These are phyloP conservation scores for Aureobasidium melanogenum DNA, from an alignment of 2,329 filamentous ascomycete genomes.

Conservation along the genomic window DNA sequence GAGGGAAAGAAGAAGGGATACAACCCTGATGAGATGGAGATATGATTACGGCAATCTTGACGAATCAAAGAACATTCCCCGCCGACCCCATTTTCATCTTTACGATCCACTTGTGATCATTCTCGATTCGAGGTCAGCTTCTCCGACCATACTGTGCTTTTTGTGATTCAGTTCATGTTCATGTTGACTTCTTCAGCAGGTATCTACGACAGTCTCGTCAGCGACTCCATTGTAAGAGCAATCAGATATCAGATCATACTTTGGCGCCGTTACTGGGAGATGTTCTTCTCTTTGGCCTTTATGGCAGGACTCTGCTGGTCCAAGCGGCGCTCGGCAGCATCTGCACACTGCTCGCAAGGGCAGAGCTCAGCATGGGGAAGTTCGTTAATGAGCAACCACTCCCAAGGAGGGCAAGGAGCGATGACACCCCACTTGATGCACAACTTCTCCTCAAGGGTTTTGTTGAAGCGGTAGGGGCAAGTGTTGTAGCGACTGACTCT, in stretches of 20 bases:
- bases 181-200: neutral
- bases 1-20: constrained; percentile 35
- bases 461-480: neutral
- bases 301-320: neutral
- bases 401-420: neutral
- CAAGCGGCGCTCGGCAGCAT: neutral
- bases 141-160: neutral
- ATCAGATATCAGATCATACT: neutral
- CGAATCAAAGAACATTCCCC: neutral
- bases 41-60: constrained; percentile 15
- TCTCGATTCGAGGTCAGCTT: neutral
- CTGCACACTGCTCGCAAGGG: neutral
- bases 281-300: neutral
- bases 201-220: neutral
- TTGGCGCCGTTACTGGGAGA: neutral
- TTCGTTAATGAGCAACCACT: constrained; percentile 1
- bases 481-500: neutral
- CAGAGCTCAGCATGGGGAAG: neutral
- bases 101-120: neutral
- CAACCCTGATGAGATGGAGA: constrained; percentile 31
- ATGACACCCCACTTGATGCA: neutral
- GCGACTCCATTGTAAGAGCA: no score
- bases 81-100: neutral
- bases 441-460: neutral
- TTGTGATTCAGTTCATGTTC: neutral